Conservation (phyloP, 2,329 filamentous ascomycete genomes). For the Colletotrichum tofieldiae region DNA sequence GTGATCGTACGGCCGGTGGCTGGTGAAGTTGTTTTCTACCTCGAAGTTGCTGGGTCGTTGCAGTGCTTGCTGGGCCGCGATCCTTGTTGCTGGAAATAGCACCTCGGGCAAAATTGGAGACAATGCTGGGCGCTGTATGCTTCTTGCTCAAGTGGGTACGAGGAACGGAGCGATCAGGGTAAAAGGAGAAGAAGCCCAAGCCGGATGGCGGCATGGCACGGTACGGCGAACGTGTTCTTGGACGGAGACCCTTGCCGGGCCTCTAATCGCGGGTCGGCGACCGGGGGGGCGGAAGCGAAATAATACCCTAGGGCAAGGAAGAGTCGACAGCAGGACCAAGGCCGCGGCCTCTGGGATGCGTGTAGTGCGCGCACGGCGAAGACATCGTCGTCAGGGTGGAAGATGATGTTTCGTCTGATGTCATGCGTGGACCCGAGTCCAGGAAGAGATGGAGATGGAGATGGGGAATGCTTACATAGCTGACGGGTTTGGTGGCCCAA, state of each 20-base stretch:
- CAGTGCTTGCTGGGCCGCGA: slow-evolving; percentile 7
- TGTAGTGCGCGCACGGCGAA: not conserved
- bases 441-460: slow-evolving; percentile 18
- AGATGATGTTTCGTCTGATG: slow-evolving; percentile 39
- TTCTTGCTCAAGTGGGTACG: slow-evolving; percentile 13
- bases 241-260: slow-evolving; percentile 4
- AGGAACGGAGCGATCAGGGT: not conserved
- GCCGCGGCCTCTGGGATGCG: not conserved
- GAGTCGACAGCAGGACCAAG: not conserved
- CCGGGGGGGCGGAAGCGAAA: slow-evolving; percentile 6
- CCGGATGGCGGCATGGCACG: slow-evolving; percentile 23
- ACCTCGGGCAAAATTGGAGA: slow-evolving; percentile 31
- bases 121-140: slow-evolving; percentile 3
- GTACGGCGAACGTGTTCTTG: not conserved
- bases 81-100: slow-evolving; percentile 29
- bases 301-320: not conserved
- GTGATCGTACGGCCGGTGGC: slow-evolving; percentile 2
- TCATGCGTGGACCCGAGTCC: slow-evolving; percentile 26
- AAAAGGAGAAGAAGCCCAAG: slow-evolving; percentile 20
- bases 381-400: slow-evolving; percentile 10
- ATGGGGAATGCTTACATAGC: slow-evolving; percentile 14
- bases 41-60: not conserved
- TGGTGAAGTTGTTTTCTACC: slow-evolving; percentile 5
- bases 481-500: slow-evolving; percentile 11
- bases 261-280: slow-evolving; percentile 10